Percentiles rank a stretch among this genome's conserved stretches.
These are phyloP conservation scores for Pseudognaphalium luteoalbum DNA, from an alignment of 129 eudicot genomes.

Conservation along the genomic window DNA sequence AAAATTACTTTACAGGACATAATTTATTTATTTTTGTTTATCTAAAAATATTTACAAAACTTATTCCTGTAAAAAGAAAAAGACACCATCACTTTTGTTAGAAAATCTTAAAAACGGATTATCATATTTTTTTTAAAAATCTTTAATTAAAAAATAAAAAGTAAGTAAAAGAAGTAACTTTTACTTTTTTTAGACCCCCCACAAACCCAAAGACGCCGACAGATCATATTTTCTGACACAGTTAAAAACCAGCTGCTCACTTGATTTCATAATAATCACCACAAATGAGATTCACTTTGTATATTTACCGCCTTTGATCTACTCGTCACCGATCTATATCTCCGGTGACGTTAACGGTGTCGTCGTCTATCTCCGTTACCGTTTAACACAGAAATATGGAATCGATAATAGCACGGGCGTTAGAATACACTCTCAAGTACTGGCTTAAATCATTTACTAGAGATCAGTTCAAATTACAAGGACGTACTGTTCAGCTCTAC, in stretches of 20 bases:
- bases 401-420: slow-evolving; percentile 86
- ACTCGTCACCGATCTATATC: background rate
- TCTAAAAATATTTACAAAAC: no score
- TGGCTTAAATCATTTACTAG: slow-evolving; percentile 93
- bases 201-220: slow-evolving; percentile 32
- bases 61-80: no score
- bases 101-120: no score
- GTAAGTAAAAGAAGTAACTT: background rate
- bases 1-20: no score
- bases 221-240: slow-evolving; percentile 29
- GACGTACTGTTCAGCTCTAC: slow-evolving; percentile 85
- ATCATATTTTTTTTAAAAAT: no score
- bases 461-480: slow-evolving; percentile 97
- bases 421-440: slow-evolving; percentile 91
- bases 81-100: background rate
- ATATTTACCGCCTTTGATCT: slow-evolving; percentile 18
- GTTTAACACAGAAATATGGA: slow-evolving; percentile 44
- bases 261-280: background rate
- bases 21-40: no score
- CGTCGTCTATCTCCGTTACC: slow-evolving; percentile 1
- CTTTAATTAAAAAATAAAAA: no score
- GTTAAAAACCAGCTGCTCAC: slow-evolving; percentile 21
- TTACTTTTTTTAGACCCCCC: slow-evolving; percentile 8
- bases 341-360: slow-evolving; percentile 25
- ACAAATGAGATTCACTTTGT: background rate